These are phyloP conservation scores for Aspergillus steynii DNA, from an alignment of 495 filamentous ascomycete genomes.

Conservation along the genomic window DNA sequence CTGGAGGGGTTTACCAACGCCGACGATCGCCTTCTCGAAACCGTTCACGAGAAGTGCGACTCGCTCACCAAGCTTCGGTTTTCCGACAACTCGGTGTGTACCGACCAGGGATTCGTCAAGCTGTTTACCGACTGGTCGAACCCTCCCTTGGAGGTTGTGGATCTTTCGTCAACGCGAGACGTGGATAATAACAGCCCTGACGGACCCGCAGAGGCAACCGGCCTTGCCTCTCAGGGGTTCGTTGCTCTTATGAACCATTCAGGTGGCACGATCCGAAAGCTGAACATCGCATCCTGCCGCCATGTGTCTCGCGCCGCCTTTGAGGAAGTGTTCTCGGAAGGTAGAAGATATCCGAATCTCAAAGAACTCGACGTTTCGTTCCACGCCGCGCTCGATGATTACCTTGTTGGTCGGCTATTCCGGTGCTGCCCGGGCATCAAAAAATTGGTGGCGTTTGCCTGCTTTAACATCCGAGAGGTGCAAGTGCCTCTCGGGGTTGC, in stretches of 20 bases:
- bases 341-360: conserved; percentile 62
- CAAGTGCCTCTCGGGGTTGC: conserved; percentile 71
- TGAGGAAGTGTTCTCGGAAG: conserved; percentile 65
- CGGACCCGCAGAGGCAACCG: conserved; percentile 56
- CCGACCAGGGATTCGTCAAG: conserved; percentile 64
- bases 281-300: conserved; percentile 78
- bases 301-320: conserved; percentile 70
- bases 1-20: conserved; percentile 58
- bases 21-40: conserved; percentile 62
- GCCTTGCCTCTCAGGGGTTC: conserved; percentile 74
- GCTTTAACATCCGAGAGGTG: conserved; percentile 72
- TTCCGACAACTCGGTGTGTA: conserved; percentile 69
- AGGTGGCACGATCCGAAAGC: conserved; percentile 54
- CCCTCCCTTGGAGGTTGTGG: conserved; percentile 62
- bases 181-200: conserved; percentile 68
- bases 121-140: conserved; percentile 81
- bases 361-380: conserved; percentile 76
- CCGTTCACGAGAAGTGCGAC: conserved; percentile 67
- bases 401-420: conserved; percentile 72
- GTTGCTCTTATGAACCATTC: conserved; percentile 83
- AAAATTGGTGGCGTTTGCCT: conserved; percentile 78
- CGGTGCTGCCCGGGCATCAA: conserved; percentile 69
- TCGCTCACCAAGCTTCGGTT: conserved; percentile 74
- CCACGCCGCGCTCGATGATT: conserved; percentile 71
- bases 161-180: conserved; percentile 72